These are phyloP conservation scores for Agaricus blazei DNA, from an alignment of 768 basidiomycete genomes.

Conservation along the genomic window DNA sequence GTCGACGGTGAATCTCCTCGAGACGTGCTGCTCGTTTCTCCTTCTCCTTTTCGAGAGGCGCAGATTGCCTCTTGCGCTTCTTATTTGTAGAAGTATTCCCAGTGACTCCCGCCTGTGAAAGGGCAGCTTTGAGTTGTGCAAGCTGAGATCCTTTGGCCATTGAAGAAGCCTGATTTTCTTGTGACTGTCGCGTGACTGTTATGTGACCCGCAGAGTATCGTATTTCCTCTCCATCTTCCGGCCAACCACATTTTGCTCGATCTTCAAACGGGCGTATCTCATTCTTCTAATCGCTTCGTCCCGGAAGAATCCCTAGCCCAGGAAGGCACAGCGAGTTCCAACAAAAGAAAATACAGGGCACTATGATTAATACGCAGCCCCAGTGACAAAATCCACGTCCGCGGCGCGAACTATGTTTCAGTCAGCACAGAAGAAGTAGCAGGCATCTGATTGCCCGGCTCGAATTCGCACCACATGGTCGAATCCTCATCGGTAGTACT, in stretches of 20 bases:
- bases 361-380: too few species aligned
- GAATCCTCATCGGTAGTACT: not conserved
- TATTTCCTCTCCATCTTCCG: not conserved
- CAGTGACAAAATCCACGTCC: too few species aligned
- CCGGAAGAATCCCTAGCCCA: too few species aligned
- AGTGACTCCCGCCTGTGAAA: constrained; percentile 75
- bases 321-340: too few species aligned
- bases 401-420: not conserved
- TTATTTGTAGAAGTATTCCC: constrained; percentile 48
- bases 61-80: constrained; percentile 60
- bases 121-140: constrained; percentile 81
- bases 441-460: constrained; percentile 6
- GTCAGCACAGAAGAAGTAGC: not conserved
- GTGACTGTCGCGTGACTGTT: not conserved
- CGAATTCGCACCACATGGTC: constrained; percentile 3
- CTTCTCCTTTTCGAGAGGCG: constrained; percentile 66
- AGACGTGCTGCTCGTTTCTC: constrained; percentile 78
- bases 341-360: too few species aligned
- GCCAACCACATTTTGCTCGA: not conserved
- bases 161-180: not conserved
- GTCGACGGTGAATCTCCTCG: constrained; percentile 73
- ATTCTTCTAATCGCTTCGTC: too few species aligned
- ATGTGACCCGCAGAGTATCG: not conserved
- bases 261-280: too few species aligned
- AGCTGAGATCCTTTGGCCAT: constrained; percentile 90